phyloP scores from a whole-genome alignment of 495 filamentous ascomycete species.

The Aspergillus wentii region DNA sequence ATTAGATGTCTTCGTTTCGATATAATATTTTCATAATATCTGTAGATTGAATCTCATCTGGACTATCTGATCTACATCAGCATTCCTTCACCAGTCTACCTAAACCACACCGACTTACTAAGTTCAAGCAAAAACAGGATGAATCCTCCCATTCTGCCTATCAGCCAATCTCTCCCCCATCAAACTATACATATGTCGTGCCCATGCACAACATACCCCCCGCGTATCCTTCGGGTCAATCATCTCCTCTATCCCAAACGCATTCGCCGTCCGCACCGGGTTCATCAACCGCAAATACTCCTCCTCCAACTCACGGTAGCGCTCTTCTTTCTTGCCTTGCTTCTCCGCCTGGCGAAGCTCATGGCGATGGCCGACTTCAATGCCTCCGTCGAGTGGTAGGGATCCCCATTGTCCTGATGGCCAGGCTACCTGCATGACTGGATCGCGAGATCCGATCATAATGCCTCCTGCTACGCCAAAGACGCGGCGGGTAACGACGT shows the following conservation, averaged over 20 bases:
- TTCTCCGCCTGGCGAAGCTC: slow-evolving; percentile 53
- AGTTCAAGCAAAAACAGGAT: slow-evolving; percentile 40
- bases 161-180: slow-evolving; percentile 44
- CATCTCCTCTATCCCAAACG: slow-evolving; percentile 61
- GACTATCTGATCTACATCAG: too few relatives aligned
- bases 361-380: slow-evolving; percentile 56
- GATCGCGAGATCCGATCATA: slow-evolving; percentile 57
- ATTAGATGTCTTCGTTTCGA: too few relatives aligned
- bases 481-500: slow-evolving; percentile 50
- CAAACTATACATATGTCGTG: slow-evolving; percentile 47
- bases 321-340: slow-evolving; percentile 38
- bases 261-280: slow-evolving; percentile 58
- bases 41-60: too few relatives aligned
- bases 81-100: too few relatives aligned
- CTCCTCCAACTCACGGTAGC: slow-evolving; percentile 50
- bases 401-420: slow-evolving; percentile 58
- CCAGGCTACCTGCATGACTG: slow-evolving; percentile 56
- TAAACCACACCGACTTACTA: neutral
- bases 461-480: slow-evolving; percentile 59
- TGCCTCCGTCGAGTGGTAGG: slow-evolving; percentile 55
- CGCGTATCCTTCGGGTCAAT: slow-evolving; percentile 57
- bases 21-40: too few relatives aligned
- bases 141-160: slow-evolving; percentile 46
- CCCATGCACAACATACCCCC: slow-evolving; percentile 48
- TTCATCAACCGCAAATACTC: slow-evolving; percentile 59